These are phyloP conservation scores for Dalechampia spathulata DNA, from an alignment of 441 rosid genomes.

Conservation along the genomic window DNA sequence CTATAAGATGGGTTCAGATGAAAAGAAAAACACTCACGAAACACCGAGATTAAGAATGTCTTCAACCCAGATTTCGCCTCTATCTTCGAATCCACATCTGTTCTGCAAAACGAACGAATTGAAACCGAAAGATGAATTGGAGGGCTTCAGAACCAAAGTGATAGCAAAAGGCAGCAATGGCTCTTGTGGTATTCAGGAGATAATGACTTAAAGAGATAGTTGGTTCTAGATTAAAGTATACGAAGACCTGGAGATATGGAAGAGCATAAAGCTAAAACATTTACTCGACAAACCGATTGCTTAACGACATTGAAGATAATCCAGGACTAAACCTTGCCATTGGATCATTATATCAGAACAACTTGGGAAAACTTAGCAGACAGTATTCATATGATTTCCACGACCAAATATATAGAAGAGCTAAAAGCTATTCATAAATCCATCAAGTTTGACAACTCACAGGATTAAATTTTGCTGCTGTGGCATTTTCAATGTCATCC, in stretches of 20 bases:
- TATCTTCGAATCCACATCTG: constrained; percentile 88
- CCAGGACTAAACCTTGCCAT: background rate
- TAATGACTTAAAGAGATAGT: no score
- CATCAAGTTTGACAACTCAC: constrained; percentile 38
- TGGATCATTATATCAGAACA: no score
- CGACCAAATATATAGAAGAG: background rate
- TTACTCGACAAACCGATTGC: background rate
- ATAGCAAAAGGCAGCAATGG: no score
- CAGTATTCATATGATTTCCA: no score
- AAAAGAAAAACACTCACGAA: constrained; percentile 54
- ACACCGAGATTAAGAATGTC: constrained; percentile 93
- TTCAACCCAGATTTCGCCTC: constrained; percentile 89
- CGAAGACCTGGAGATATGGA: no score
- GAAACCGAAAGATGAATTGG: constrained; percentile 2
- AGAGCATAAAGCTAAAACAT: background rate
- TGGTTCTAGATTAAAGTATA: no score
- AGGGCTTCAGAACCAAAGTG: background rate
- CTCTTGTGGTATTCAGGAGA: no score
- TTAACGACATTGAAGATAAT: background rate
- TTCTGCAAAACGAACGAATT: constrained; percentile 54
- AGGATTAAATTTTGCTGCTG: constrained; percentile 67
- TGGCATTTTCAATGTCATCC: constrained; percentile 60
- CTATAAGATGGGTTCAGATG: background rate
- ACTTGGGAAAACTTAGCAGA: no score
- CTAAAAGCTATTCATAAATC: constrained; percentile 1